Base-by-base conservation (phyloP, 306 rosid species). In the Casuarina cunninghamiana region DNA sequence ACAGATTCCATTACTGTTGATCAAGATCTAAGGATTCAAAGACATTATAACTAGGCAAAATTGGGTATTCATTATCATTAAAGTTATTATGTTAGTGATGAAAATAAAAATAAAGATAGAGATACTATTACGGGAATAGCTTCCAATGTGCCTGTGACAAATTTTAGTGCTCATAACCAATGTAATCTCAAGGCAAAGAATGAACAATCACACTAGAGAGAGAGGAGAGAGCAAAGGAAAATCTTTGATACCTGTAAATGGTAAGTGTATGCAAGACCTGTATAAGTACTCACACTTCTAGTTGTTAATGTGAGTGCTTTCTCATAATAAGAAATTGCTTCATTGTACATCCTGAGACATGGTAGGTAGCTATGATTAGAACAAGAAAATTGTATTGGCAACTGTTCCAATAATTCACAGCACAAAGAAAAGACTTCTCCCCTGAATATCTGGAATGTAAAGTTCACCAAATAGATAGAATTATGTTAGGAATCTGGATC, bases 251-350 rank as follows among this genome's bases (percentile, higher is more conserved):
- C 99, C 97, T 91, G 96, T 81, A 95, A 88, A 80, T 95, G 99
- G 77, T 87, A 90, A 54, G 97, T 87, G 85, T 95, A 95, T 53
- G 99, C 99, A 81, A 95, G 97, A 80, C 97, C 99, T 10, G 97
- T 93, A 86, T 95, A 93, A 76, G 96, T 91, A 85, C 97, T 93
- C 87, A 90, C 86, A 79, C 97, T 91, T 86, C 83, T 89, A 35
- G 97, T 84, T 75, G 97, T 89, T 62, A 95, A 84, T 63, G 93
- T 86, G 77, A 95, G 97, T 75, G 99, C 99, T 89, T 93, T 93
- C 80, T 91, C 99, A 41, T 93, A 95, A 83, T 84, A 87, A 43
- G 86, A 76, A 84, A 95, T 88, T 76, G 99, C 97, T 88, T 93
- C 91, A 43, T 61, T 67, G 77, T 89, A 91, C 88, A 86, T 81